Percentiles rank a stretch among this genome's conserved stretches.
Conservation (phyloP, 306 rosid species). For the Dryas alaskensis region DNA sequence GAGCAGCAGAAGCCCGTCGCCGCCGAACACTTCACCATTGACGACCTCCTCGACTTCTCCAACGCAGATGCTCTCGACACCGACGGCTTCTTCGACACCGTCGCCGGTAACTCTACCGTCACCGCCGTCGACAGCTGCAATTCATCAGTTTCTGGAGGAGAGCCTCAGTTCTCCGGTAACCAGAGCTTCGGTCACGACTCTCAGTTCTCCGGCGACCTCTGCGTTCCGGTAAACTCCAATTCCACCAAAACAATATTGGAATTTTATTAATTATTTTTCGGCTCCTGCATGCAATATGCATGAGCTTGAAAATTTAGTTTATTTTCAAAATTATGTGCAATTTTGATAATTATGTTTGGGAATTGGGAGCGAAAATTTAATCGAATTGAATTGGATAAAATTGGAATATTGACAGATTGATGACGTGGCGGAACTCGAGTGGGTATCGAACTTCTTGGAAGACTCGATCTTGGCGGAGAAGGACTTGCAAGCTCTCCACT, state of each 20-base stretch:
- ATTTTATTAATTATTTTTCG: neutral
- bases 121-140: slow-evolving; percentile 76
- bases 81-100: slow-evolving; percentile 60
- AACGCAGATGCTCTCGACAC: slow-evolving; percentile 66
- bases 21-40: slow-evolving; percentile 65
- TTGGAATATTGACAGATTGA: slow-evolving; percentile 48
- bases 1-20: slow-evolving; percentile 37
- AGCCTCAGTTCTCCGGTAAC: slow-evolving; percentile 43
- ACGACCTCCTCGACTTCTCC: slow-evolving; percentile 85
- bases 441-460: slow-evolving; percentile 94
- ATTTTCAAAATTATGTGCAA: neutral
- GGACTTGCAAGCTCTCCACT: slow-evolving; percentile 61
- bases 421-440: slow-evolving; percentile 88
- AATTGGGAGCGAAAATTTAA: neutral
- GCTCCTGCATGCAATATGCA: slow-evolving; percentile 16
- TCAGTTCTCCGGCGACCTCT: slow-evolving; percentile 72
- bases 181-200: slow-evolving; percentile 48
- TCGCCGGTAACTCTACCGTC: slow-evolving; percentile 62
- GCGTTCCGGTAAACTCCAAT: slow-evolving; percentile 62
- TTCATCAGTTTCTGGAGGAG: slow-evolving; percentile 60
- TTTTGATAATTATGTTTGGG: neutral
- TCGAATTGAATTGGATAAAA: slow-evolving; percentile 3
- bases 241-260: neutral
- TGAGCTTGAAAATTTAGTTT: neutral
- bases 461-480: slow-evolving; percentile 82